Evolutionary conservation across 805 yeast species (phyloP).

Genomic region (Saccharomycopsis amapae): DNA sequence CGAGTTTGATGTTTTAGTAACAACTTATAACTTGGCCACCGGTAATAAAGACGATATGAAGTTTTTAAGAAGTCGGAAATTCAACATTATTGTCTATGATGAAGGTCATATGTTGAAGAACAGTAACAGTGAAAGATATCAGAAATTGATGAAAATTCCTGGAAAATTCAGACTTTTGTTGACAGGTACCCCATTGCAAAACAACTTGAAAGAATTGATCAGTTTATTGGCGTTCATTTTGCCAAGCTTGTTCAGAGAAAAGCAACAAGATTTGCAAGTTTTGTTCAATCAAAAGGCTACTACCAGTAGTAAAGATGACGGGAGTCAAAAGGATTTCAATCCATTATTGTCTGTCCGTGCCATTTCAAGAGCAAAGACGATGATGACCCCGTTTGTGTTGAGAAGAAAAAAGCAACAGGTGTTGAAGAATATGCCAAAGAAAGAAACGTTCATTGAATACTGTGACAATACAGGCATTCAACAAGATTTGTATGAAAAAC

Average conservation of each 20-base stretch:
- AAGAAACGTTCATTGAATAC: slow-evolving; percentile 52
- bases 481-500: slow-evolving; percentile 50
- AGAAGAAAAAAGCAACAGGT: slow-evolving; percentile 92
- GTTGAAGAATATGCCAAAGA: slow-evolving; percentile 77
- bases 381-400: slow-evolving; percentile 97
- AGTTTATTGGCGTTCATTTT: slow-evolving; percentile 86
- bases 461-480: slow-evolving; percentile 60
- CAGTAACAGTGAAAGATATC: slow-evolving; percentile 79
- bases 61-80: slow-evolving; percentile 65
- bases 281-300: slow-evolving; percentile 84
- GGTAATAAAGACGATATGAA: slow-evolving; percentile 77
- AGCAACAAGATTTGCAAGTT: slow-evolving; percentile 71
- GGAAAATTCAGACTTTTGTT: slow-evolving; percentile 81
- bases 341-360: slow-evolving; percentile 89
- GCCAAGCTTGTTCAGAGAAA: slow-evolving; percentile 73
- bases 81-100: slow-evolving; percentile 88
- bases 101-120: slow-evolving; percentile 98
- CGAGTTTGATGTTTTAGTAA: slow-evolving; percentile 79
- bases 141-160: slow-evolving; percentile 72
- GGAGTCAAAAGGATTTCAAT: slow-evolving; percentile 46
- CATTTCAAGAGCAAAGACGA: slow-evolving; percentile 84
- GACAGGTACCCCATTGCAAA: slow-evolving; percentile 97
- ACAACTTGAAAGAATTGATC: slow-evolving; percentile 82
- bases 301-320: slow-evolving; percentile 32
- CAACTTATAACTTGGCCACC: slow-evolving; percentile 88